Evolutionary conservation across 768 basidiomycete species (phyloP), one percentile per base, ranked within the genome.

Genomic region (Russula compacta): DNA sequence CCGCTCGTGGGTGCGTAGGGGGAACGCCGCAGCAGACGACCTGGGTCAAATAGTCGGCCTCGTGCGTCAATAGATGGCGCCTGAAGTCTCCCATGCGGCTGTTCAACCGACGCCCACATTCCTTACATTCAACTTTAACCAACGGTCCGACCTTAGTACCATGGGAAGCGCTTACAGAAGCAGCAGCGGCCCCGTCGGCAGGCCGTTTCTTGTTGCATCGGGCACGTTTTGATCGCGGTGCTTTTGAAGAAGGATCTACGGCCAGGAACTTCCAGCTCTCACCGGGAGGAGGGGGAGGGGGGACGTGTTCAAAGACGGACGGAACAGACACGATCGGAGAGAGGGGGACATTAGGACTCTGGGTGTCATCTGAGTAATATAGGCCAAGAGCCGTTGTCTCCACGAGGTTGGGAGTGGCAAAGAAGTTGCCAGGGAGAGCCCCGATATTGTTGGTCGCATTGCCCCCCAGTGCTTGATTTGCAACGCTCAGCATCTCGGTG

Each of bases 1-100:
- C 49, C 2, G 10, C 24, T 7, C 11, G 42, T 0, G 48, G 35
- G 24, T 61, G 60, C n/a, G 49, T 19, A 14, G n/a, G 24, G 5
- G 49, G 54, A 7, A 61, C 44, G 15, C 61, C 61, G n/a, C 61
- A 62, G 38, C 61, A 62, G 36, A 62, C 32, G 51, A 40, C 46
- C 6, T 51, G 56, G 38, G 42, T 51, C 33, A 49, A 2, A 29
- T 50, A 43, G 0, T 38, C 43, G 17, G 51, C 55, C 7, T 40
- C 35, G 32, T 62, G 61, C 10, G 39, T 62, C 10, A 42, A 53
- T 17, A 48, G 21, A 29, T 62, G 61, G 32, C 61, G 61, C 11
- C 14, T 11, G 39, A 58, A 53, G 44, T 62, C 61, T 4, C 56
- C 61, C 56, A 35, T 48, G 38, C 61, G 61, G 15, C 9, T 32